Conservation (phyloP, 2,329 filamentous ascomycete genomes). For the Ceratocystis papillata region DNA sequence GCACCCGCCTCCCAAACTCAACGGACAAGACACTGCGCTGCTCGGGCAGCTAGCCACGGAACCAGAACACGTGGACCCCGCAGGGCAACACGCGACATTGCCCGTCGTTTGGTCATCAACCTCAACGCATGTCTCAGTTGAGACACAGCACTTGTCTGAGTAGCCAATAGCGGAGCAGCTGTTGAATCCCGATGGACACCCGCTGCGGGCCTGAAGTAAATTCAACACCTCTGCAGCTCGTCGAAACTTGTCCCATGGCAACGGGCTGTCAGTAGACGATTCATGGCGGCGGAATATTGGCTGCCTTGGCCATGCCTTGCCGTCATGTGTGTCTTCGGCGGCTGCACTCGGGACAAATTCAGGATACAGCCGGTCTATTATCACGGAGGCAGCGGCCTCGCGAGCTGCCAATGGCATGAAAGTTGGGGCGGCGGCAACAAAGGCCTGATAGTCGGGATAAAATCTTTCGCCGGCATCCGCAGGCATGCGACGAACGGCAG, state of each 20-base stretch:
- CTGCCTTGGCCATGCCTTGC: constrained; percentile 28
- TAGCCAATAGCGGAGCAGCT: constrained; percentile 54
- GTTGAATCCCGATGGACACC: constrained; percentile 56
- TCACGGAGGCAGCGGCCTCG: constrained; percentile 30
- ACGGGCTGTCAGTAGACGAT: constrained; percentile 21
- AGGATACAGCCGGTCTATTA: constrained; percentile 27
- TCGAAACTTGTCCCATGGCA: constrained; percentile 28
- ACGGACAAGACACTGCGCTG: constrained; percentile 54
- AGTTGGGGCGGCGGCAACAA: constrained; percentile 28
- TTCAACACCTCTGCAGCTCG: constrained; percentile 40
- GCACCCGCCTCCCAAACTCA: constrained; percentile 59
- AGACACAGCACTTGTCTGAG: constrained; percentile 61
- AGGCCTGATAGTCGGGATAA: constrained; percentile 54
- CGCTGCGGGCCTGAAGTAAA: constrained; percentile 46
- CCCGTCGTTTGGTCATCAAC: constrained; percentile 54
- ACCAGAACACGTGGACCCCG: constrained; percentile 52
- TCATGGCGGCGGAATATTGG: constrained; percentile 17
- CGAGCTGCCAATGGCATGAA: constrained; percentile 28
- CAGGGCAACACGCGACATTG: constrained; percentile 64
- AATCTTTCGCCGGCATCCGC: constrained; percentile 63
- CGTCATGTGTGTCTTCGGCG: constrained; percentile 44
- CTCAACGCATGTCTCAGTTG: constrained; percentile 53
- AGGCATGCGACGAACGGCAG: constrained; percentile 61
- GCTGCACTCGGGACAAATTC: constrained; percentile 27
- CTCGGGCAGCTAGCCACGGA: constrained; percentile 50